phyloP scores from a whole-genome alignment of 768 basidiomycete species.

The Termitomyces sp. region DNA sequence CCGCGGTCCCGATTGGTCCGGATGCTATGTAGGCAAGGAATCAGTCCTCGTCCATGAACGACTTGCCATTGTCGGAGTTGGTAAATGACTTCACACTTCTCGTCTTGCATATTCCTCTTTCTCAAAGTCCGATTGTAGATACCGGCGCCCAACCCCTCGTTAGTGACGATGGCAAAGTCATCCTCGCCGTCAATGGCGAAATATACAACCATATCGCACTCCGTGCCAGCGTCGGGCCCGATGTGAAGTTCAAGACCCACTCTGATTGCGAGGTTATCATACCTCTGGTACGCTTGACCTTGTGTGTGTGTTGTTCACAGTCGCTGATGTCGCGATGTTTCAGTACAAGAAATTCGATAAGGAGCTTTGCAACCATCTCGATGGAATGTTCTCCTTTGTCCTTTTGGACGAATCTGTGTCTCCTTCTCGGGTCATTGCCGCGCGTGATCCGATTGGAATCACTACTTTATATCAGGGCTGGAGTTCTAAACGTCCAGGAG shows the following conservation, averaged over 20 bases:
- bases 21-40: slow-evolving; percentile 83
- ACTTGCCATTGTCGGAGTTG: slow-evolving; percentile 96
- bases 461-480: slow-evolving; percentile 99
- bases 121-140: slow-evolving; percentile 44
- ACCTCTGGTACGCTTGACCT: slow-evolving; percentile 63
- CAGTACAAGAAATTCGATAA: slow-evolving; percentile 86
- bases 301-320: background rate
- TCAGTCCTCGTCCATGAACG: slow-evolving; percentile 91
- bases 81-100: slow-evolving; percentile 42
- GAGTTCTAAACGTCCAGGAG: slow-evolving; percentile 78
- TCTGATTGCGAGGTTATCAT: slow-evolving; percentile 98
- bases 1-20: slow-evolving; percentile 98
- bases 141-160: slow-evolving; percentile 94
- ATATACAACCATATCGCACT: slow-evolving; percentile 96
- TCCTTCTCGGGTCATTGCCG: slow-evolving; percentile 90
- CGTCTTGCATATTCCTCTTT: background rate
- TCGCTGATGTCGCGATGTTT: slow-evolving; percentile 3
- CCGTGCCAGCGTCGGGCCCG: slow-evolving; percentile 58
- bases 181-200: slow-evolving; percentile 95
- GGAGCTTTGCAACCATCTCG: slow-evolving; percentile 74
- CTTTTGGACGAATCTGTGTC: slow-evolving; percentile 90
- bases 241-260: slow-evolving; percentile 89
- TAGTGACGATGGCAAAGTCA: slow-evolving; percentile 78
- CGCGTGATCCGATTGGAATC: slow-evolving; percentile 95
- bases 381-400: slow-evolving; percentile 99